Evolutionary conservation across 306 rosid species (phyloP).

Genomic region (barrel medic (Medicago truncatula)): DNA sequence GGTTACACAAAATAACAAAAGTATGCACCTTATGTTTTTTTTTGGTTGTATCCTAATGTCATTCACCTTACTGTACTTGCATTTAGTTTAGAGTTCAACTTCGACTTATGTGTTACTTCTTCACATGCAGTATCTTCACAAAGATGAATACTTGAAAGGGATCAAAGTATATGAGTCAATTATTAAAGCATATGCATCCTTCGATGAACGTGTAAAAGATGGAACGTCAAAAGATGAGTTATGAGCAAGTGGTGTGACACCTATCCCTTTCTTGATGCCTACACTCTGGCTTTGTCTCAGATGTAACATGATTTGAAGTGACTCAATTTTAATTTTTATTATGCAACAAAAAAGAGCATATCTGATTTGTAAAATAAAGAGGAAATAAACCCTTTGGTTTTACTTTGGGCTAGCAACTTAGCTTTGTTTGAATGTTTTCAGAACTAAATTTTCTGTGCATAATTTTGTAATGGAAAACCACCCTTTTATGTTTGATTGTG

Average conservation of each 20-base stretch:
- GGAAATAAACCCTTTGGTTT: not conserved
- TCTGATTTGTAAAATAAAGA: not conserved
- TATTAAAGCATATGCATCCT: conserved; percentile 73
- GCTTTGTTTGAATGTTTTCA: conserved; percentile 21
- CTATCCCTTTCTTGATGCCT: no score
- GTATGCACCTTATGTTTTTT: not conserved
- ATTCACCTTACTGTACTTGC: not conserved
- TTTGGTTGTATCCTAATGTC: not conserved
- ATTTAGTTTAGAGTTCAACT: conserved; percentile 21
- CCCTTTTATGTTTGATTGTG: not conserved
- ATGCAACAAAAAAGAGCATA: conserved; percentile 22
- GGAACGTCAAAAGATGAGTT: conserved; percentile 69
- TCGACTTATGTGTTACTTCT: conserved; percentile 28
- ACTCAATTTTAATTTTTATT: not conserved
- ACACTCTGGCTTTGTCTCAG: not conserved
- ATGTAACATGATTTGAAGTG: conserved; percentile 31
- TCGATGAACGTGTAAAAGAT: conserved; percentile 41
- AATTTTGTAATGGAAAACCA: not conserved
- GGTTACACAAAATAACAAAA: not conserved
- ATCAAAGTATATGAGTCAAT: conserved; percentile 69
- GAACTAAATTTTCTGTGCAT: conserved; percentile 13
- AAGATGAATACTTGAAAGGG: conserved; percentile 88
- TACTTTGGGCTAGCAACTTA: conserved; percentile 14
- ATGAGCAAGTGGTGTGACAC: conserved; percentile 41
- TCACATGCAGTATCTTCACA: conserved; percentile 73